Conservation (phyloP, 179 eudicot species). For the Silene vulgaris region DNA sequence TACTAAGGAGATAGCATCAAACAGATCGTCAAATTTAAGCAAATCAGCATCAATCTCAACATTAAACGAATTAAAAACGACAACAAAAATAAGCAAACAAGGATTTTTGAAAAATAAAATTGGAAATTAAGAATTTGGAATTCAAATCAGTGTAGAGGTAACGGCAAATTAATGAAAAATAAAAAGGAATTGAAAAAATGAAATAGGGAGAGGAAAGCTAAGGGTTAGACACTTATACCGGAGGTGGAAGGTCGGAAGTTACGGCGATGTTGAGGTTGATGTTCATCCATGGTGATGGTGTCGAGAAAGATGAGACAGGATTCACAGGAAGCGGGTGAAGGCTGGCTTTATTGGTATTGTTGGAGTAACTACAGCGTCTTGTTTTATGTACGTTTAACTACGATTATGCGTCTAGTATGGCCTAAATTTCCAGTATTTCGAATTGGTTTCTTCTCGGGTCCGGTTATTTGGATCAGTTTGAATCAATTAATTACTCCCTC, state of each 20-base stretch:
- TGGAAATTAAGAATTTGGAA: not conserved
- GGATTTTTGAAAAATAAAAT: not conserved
- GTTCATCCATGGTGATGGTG: slow-evolving; percentile 21
- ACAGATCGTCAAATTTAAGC: not conserved
- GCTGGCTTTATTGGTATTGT: too few relatives aligned
- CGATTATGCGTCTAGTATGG: too few relatives aligned
- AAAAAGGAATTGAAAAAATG: not conserved
- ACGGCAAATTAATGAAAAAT: not conserved
- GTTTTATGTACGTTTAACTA: too few relatives aligned
- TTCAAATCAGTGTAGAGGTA: not conserved
- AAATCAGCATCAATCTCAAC: not conserved
- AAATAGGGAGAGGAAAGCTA: not conserved
- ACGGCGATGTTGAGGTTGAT: slow-evolving; percentile 6
- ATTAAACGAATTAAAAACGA: too few relatives aligned
- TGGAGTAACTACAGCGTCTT: too few relatives aligned
- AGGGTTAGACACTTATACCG: slow-evolving; percentile 8
- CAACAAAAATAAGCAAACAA: not conserved
- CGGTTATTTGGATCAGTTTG: too few relatives aligned
- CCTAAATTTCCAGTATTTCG: too few relatives aligned
- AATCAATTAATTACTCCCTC: too few relatives aligned
- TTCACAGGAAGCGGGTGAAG: not conserved
- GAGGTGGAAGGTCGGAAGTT: not conserved
- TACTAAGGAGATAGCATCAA: not conserved
- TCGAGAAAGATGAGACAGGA: not conserved
- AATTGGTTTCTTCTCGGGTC: too few relatives aligned